These are phyloP conservation scores for Lentinula sp. DNA, from an alignment of 768 basidiomycete species.

Conservation along the genomic window DNA sequence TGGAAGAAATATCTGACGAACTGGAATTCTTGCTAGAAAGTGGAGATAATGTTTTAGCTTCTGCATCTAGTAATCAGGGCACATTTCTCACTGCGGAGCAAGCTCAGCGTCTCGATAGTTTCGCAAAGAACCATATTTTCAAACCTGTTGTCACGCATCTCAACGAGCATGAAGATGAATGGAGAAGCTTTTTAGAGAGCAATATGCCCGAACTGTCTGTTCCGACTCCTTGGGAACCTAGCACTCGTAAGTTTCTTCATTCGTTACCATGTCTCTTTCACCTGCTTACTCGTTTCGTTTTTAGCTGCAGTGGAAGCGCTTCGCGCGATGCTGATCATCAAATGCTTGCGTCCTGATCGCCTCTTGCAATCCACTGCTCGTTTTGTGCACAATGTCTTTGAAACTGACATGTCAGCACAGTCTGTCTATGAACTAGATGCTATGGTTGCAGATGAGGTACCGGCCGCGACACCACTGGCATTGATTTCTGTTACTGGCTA, in stretches of 20 bases:
- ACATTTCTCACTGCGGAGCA: conserved; percentile 64
- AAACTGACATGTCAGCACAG: conserved; percentile 68
- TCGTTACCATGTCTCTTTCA: neutral
- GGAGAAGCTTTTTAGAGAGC: conserved; percentile 69
- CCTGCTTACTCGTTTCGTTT: conserved; percentile 10
- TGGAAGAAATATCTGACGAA: conserved; percentile 79
- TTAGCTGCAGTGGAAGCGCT: conserved; percentile 70
- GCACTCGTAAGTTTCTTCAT: conserved; percentile 54
- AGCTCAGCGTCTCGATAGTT: conserved; percentile 58
- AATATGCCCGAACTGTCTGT: conserved; percentile 59
- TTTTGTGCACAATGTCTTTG: conserved; percentile 75
- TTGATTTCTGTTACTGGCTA: conserved; percentile 93
- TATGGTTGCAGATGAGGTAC: conserved; percentile 78
- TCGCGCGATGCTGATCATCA: conserved; percentile 72
- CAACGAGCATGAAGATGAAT: conserved; percentile 52
- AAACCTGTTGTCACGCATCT: conserved; percentile 67
- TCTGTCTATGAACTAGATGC: conserved; percentile 68
- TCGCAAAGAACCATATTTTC: conserved; percentile 70
- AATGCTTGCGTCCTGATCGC: conserved; percentile 90
- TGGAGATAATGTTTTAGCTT: conserved; percentile 53
- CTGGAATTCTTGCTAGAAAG: conserved; percentile 91
- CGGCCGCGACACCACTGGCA: conserved; percentile 77
- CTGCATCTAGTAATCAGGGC: conserved; percentile 26
- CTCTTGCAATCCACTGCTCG: conserved; percentile 75
- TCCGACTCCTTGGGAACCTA: conserved; percentile 75